These are phyloP conservation scores for Saturnispora diversa DNA, from an alignment of 805 yeast genomes.

Conservation along the genomic window DNA sequence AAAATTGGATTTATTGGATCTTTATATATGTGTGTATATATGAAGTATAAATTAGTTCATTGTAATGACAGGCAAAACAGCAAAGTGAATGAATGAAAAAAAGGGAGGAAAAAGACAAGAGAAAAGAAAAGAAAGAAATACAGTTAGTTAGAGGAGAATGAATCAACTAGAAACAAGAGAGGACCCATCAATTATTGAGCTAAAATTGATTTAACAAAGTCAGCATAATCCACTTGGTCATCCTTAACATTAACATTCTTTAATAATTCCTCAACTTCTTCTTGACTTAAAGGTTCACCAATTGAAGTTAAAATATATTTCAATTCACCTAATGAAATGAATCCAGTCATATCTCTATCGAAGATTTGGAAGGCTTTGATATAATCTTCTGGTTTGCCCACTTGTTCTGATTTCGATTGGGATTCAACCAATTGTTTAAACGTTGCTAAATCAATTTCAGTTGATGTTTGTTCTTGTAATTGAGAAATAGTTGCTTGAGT, in stretches of 20 bases:
- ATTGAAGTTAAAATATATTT: conserved; percentile 90
- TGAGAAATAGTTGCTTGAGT: conserved; percentile 78
- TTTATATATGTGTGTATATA: not conserved
- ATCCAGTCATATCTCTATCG: conserved; percentile 92
- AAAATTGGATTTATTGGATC: conserved; percentile 77
- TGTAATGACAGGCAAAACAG: no score
- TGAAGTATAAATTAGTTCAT: no score
- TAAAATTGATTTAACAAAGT: conserved; percentile 86
- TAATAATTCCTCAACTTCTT: conserved; percentile 90
- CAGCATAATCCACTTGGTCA: conserved; percentile 93
- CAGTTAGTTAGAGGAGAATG: not conserved
- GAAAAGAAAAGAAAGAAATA: not conserved
- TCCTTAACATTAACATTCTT: conserved; percentile 91
- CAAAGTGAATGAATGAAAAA: no score
- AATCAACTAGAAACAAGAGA: conserved; percentile 2
- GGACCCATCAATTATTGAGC: no score
- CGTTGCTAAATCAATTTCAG: conserved; percentile 63
- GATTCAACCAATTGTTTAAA: conserved; percentile 71
- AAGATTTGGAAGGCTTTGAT: conserved; percentile 95
- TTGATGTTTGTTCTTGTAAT: conserved; percentile 32
- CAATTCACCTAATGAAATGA: conserved; percentile 94
- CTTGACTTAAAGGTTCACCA: conserved; percentile 86
- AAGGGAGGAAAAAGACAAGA: no score
- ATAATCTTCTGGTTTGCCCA: conserved; percentile 88
- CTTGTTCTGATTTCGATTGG: conserved; percentile 80